Evolutionary conservation across 208 protist species (phyloP), one percentile per base, ranked within the genome.

Genomic region (Novymonas esmeraldas): DNA sequence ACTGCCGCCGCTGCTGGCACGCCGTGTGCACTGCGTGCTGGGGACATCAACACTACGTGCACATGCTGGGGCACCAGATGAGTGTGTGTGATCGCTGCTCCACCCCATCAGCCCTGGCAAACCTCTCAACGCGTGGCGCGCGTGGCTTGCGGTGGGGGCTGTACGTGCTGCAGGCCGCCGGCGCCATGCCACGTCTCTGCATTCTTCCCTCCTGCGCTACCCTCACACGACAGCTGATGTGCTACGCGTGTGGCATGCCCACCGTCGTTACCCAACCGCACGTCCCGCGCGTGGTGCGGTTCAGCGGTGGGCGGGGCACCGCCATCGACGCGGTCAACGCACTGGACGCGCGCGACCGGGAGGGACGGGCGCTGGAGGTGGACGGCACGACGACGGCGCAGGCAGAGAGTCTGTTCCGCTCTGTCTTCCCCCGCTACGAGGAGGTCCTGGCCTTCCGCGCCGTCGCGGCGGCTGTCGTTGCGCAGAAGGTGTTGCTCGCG

Each of bases 1-100:
- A 92, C 74, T 95, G 89, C 78, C 84, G 84, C 45, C 75, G 80
- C 54, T 95, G 89, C 61, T 87, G 84, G 81, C 68, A 57, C 20
- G 68, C 84, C 13, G 77, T 89, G 24, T 95, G 89, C 73, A 29
- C 29, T 10, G 14, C 41, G n/a, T 95, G 89, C 78, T 82, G 73
- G 72, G 69, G 57, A 16, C 51, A 76, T 54, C 26, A 57, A 42
- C 84, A 82, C 31, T 70, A 89, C 64, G 76, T 93, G 28, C 73
- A 88, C 67, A 70, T 86, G 63, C 73, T 84, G 6, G 82, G 72
- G 13, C 31, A 49, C 9, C 68, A 72, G 38, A 61, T 84, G 75
- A 18, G 24, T 7, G 85, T 92, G 58, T 92, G 85, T 42, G 78
- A 91, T 41, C 50, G 28, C 48, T 95, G 86, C 54, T 83, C 89